Conservation (phyloP, 2,329 filamentous ascomycete species). For the Leptographium lundbergii region DNA sequence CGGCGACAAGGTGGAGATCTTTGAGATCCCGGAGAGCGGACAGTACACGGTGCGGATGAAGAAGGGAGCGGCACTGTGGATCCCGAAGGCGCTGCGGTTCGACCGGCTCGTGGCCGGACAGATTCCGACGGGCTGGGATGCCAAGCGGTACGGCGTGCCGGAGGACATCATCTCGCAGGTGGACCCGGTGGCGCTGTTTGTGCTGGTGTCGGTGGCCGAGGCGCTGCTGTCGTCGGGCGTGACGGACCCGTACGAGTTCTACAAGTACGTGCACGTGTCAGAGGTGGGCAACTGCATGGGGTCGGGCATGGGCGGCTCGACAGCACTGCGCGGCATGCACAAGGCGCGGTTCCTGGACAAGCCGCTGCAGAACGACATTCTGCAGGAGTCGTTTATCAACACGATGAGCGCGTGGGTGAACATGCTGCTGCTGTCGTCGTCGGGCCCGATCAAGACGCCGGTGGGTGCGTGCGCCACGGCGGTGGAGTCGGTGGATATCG, state of each 20-base stretch:
- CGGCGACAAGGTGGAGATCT: constrained; percentile 93
- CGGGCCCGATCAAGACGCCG: constrained; percentile 95
- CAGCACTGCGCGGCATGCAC: constrained; percentile 93
- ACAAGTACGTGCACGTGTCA: constrained; percentile 97
- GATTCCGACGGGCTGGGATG: constrained; percentile 93
- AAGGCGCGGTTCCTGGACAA: constrained; percentile 94
- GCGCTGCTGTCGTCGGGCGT: constrained; percentile 86
- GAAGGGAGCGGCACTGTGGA: constrained; percentile 89
- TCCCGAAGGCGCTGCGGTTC: constrained; percentile 93
- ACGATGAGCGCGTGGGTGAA: constrained; percentile 99
- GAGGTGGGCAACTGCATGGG: constrained; percentile 97
- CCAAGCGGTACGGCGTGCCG: constrained; percentile 88
- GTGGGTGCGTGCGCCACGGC: constrained; percentile 95
- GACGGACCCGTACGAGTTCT: constrained; percentile 98
- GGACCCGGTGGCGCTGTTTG: constrained; percentile 89
- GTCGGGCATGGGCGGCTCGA: constrained; percentile 93
- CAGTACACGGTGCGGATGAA: constrained; percentile 90
- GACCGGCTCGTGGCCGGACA: constrained; percentile 96
- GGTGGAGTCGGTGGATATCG: constrained; percentile 94
- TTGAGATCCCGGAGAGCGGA: constrained; percentile 84
- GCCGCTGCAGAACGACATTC: constrained; percentile 95
- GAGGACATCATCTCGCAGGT: constrained; percentile 98
- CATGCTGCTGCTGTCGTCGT: constrained; percentile 95
- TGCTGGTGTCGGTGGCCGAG: constrained; percentile 88
- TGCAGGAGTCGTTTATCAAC: constrained; percentile 99